Base-by-base conservation (phyloP, 306 rosid genomes). In the Mimosa bimucronata region DNA sequence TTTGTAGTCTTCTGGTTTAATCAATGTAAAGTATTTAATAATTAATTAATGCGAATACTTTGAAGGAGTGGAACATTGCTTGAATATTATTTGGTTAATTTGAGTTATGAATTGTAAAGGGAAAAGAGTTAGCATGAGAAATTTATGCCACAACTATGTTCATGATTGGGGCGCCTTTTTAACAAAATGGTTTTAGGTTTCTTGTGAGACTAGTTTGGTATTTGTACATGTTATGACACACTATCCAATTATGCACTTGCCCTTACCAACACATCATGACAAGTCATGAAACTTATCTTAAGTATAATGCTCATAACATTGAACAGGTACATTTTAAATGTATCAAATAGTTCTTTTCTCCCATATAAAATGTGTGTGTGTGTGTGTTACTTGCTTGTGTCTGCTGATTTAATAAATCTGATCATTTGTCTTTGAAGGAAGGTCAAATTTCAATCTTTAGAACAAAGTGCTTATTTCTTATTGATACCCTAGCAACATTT, bases 321-420 rank as follows among this genome's bases (percentile, higher is more conserved):
- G 42, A 67, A 6, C 53, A 18, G 76, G 44, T 68, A 2, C 52
- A 34, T 69, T 34, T 34, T 57, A 50, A 41, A 74, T 65, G 66
- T 75, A 25, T 44, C 66, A 68, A 81, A 72, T 48, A 37, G 75
- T 71, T 48, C 50, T 48, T 57, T 42, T 74, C 80, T 30, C 45
- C 72, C 67, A 61, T 61, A 21, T 31, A 23, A 46, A n/a, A n/a
- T n/a, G n/a, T n/a, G n/a, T n/a, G n/a, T n/a, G n/a, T n/a, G n/a
- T n/a, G n/a, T n/a, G n/a, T n/a, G n/a, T n/a, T n/a, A 61, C 73
- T 62, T 71, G 70, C 62, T 50, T 82, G 74, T 37, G 65, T 8
- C 62, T 62, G 74, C 62, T 50, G 70, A 64, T 30, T 55, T 83
- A 34, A 12, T 41, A 34, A 40, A 41, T 61, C 41, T 29, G 16